Base-by-base conservation (phyloP, 495 filamentous ascomycete genomes). In the Lentithecium fluviatile region DNA sequence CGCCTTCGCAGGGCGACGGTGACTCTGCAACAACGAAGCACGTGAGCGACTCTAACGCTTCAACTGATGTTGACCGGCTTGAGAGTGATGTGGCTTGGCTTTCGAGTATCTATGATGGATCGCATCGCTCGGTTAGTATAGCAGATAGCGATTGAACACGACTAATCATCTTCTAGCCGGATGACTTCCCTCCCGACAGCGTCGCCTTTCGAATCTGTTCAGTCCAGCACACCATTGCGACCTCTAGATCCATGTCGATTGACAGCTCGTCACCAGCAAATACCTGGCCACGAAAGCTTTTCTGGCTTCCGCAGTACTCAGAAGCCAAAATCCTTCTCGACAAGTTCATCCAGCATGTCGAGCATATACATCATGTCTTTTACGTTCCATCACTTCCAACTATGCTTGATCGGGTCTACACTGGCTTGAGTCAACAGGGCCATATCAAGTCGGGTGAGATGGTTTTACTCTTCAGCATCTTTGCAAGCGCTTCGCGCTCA, bases 391-490 rank as follows among this genome's bases (percentile, higher is more conserved):
- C 73, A 15, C 62, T 75, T 6, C 69, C 68, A 6, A n/a, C 56
- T 2, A n/a, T 75, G 24, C 50, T 80, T 0, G 64, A 75, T 38
- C 68, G 75, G 2, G 56, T 77, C 0, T 78, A 79, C 51, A n/a
- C 56, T n/a, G 38, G 58, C 17, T 50, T 77, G 8, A 52, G 51
- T 6, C 32, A 71, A 15, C 63, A 67, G 6, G 32, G 58, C 0
- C 60, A 53, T 1, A 46, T 77, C 12, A 64, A 72, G 15, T 40
- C 69, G 7, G 74, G 74, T 2, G 51, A 70, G n/a, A 69, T 74
- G 0, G 70, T 75, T 2, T 61, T 82, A 15, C 73, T 80, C n/a
- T 60, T 81, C 6, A 70, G 72, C 17, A 79, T 81, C 6, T 68
- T 76, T 17, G 72, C 77, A 15, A 76, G 73, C 37, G 69, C 71